These are phyloP conservation scores for Boletus speciosus DNA, from an alignment of 768 basidiomycete genomes.

Conservation along the genomic window DNA sequence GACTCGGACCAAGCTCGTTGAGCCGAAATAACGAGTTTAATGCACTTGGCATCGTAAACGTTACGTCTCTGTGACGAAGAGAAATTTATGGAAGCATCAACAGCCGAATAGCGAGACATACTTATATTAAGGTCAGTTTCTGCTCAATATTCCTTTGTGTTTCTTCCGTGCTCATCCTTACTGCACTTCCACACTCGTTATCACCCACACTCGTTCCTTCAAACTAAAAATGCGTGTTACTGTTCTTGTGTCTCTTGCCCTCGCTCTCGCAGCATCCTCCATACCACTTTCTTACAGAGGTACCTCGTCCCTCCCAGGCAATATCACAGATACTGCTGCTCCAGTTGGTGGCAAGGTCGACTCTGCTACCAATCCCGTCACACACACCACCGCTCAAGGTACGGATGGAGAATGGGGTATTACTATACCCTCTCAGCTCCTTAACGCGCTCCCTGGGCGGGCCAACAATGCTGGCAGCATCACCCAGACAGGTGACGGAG, in stretches of 20 bases:
- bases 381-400: not conserved
- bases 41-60: not conserved
- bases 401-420: not conserved
- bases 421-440: no score
- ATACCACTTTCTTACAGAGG: not conserved
- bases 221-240: constrained; percentile 11
- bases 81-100: not conserved
- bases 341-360: not conserved
- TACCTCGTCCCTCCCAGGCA: no score
- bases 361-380: not conserved
- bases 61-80: not conserved
- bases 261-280: constrained; percentile 6
- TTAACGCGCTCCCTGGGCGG: not conserved
- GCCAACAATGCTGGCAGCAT: not conserved
- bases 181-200: not conserved
- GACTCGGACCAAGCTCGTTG: not conserved
- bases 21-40: not conserved
- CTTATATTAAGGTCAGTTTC: not conserved
- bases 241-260: constrained; percentile 6
- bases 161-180: not conserved
- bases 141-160: not conserved
- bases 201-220: constrained; percentile 1
- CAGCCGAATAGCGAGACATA: not conserved
- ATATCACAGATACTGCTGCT: not conserved
- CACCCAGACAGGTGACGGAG: fast-evolving